Percentiles rank a stretch among this genome's conserved stretches.
Evolutionary conservation across 176 grass and related monocot species (phyloP).

Genomic region (Zoysia pacifica): DNA sequence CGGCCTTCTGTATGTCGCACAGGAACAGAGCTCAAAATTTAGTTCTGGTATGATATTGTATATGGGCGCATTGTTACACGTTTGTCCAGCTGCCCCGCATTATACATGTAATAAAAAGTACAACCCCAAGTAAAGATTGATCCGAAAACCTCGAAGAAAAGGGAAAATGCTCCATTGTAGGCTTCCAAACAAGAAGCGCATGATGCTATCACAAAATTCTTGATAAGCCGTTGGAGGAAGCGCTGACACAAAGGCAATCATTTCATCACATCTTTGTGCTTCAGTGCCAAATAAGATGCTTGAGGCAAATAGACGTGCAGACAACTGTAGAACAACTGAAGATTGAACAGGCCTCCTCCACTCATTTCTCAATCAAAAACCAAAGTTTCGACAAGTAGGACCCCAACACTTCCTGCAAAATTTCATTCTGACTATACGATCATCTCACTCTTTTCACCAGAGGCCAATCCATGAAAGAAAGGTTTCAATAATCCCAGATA

Average conservation of each 20-base stretch:
- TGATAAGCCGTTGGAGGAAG: conserved; percentile 18
- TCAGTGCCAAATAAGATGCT: conserved; percentile 3
- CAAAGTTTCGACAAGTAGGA: conserved; percentile 25
- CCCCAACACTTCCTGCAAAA: conserved; percentile 16
- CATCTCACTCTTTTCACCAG: conserved; percentile 35
- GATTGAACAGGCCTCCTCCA: conserved; percentile 32
- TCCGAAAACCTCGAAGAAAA: conserved; percentile 21
- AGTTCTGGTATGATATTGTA: conserved; percentile 38
- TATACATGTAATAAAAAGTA: conserved; percentile 41
- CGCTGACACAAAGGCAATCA: conserved; percentile 12
- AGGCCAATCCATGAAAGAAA: conserved; percentile 23
- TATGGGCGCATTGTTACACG: conserved; percentile 22
- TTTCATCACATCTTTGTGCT: conserved; percentile 34
- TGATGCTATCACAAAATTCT: conserved; percentile 30
- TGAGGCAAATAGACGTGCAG: conserved; percentile 24
- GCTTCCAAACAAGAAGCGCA: conserved; percentile 33
- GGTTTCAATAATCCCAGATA: conserved; percentile 26
- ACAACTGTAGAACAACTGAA: conserved; percentile 34
- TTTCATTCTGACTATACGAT: conserved; percentile 22
- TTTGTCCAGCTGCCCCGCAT: conserved; percentile 33
- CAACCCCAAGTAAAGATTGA: conserved; percentile 37
- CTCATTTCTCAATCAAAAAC: conserved; percentile 18
- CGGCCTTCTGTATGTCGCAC: not conserved
- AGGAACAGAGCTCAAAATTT: conserved; percentile 28
- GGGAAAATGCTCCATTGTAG: conserved; percentile 27